A percentile compares a stretch with the other conserved stretches of the same genome.
These are phyloP conservation scores for Exophiala alcalophila DNA, from an alignment of 2,329 filamentous ascomycete genomes.

Conservation along the genomic window DNA sequence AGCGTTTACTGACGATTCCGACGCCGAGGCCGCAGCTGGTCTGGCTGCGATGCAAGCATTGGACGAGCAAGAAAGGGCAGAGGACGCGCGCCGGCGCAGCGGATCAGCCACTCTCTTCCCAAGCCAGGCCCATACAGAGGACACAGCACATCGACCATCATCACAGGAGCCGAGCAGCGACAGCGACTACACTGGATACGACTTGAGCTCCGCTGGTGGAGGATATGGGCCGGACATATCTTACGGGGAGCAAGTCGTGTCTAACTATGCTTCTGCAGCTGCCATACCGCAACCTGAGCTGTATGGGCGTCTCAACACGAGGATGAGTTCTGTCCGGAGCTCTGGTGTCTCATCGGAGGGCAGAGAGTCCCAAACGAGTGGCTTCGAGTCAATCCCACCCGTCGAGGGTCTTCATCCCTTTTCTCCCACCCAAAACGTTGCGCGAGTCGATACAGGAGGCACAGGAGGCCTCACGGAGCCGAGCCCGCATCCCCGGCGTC, in stretches of 20 bases:
- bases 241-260: conserved; percentile 54
- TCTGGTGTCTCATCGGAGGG: conserved; percentile 31
- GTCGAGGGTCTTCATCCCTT: conserved; percentile 59
- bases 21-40: conserved; percentile 82
- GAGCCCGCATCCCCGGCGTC: conserved; percentile 58
- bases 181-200: conserved; percentile 68
- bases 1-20: conserved; percentile 69
- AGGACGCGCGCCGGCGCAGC: conserved; percentile 56
- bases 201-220: conserved; percentile 70
- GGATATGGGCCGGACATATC: conserved; percentile 63
- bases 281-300: conserved; percentile 24
- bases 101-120: conserved; percentile 32
- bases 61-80: conserved; percentile 68
- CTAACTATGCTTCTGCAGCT: conserved; percentile 25
- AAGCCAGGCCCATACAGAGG: conserved; percentile 38
- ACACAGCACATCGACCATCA: conserved; percentile 32
- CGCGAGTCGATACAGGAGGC: conserved; percentile 78
- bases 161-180: conserved; percentile 56
- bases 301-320: conserved; percentile 25
- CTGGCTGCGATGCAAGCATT: conserved; percentile 79
- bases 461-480: conserved; percentile 87
- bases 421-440: conserved; percentile 51
- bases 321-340: conserved; percentile 30
- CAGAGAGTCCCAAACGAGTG: conserved; percentile 28
- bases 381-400: conserved; percentile 42